Conservation (phyloP, 129 eudicot species). For the Glebionis coronaria region DNA sequence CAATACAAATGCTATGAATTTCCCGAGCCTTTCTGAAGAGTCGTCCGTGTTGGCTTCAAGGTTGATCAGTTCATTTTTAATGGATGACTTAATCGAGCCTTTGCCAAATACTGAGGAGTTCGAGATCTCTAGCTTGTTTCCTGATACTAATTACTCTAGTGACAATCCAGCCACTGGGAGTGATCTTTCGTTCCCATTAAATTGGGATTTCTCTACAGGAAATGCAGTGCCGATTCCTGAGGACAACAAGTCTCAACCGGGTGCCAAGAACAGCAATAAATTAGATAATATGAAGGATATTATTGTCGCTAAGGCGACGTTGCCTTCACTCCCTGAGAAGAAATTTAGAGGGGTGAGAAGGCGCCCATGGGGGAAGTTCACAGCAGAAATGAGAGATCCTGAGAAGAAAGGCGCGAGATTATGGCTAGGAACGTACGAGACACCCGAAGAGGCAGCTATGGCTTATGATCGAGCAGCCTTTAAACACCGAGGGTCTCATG, state of each 20-base stretch:
- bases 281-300: not conserved
- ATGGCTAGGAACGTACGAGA: slow-evolving; percentile 27
- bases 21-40: not conserved
- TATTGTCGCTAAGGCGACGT: not conserved
- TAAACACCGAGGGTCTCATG: slow-evolving; percentile 28
- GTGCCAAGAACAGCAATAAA: not conserved
- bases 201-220: slow-evolving; percentile 15
- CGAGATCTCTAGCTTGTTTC: slow-evolving; percentile 11
- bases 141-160: not conserved
- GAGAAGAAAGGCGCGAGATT: slow-evolving; percentile 22
- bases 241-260: not conserved
- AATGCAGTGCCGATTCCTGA: not conserved
- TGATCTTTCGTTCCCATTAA: slow-evolving; percentile 1
- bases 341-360: slow-evolving; percentile 26
- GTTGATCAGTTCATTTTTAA: not conserved
- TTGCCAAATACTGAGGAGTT: slow-evolving; percentile 5
- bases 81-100: not conserved
- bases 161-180: not conserved
- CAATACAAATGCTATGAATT: not conserved
- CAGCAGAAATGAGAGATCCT: slow-evolving; percentile 27
- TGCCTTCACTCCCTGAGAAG: slow-evolving; percentile 22
- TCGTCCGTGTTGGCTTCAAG: slow-evolving; percentile 13
- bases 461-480: slow-evolving; percentile 25
- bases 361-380: slow-evolving; percentile 27
- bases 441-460: slow-evolving; percentile 25